A percentile compares a stretch with the other conserved stretches of the same genome.
Evolutionary conservation across 192 early-diverging fungal genomes (phyloP).

Genomic region (Backusella mclennaniae): DNA sequence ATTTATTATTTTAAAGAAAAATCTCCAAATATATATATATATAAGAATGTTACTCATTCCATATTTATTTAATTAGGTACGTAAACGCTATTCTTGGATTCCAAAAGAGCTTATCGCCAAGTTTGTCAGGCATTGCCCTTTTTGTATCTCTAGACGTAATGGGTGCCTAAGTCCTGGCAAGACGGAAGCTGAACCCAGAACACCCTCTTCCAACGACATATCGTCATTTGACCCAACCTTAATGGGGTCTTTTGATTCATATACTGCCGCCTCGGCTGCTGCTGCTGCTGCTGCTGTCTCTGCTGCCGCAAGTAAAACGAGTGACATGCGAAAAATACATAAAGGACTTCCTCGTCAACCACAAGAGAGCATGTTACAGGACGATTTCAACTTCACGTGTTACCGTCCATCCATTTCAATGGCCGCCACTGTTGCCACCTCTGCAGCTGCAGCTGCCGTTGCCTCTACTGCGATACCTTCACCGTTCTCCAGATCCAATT

Average conservation of each 20-base stretch:
- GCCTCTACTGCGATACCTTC: neutral
- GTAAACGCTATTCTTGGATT: conserved; percentile 33
- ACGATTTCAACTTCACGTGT: neutral
- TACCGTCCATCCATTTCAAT: conserved; percentile 11
- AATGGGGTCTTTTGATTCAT: neutral
- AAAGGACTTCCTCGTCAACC: neutral
- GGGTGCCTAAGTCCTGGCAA: conserved; percentile 17
- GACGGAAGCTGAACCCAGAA: neutral
- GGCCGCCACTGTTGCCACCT: conserved; percentile 19
- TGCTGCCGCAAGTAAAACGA: neutral
- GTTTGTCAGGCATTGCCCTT: conserved; percentile 35
- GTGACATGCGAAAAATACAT: neutral
- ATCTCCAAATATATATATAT: conserved; percentile 1
- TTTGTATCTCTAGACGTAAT: conserved; percentile 32
- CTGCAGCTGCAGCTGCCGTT: conserved; percentile 22
- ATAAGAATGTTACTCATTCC: conserved; percentile 17
- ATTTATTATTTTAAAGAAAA: neutral
- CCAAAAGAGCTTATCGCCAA: conserved; percentile 32
- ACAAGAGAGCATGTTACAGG: neutral
- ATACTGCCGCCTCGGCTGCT: neutral
- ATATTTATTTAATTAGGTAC: conserved; percentile 17
- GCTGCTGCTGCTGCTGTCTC: neutral
- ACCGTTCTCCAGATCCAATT: neutral
- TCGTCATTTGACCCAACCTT: neutral
- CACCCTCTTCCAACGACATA: neutral